Percentiles rank a stretch among this genome's conserved stretches.
Conservation (phyloP, 2,329 filamentous ascomycete species). For the Botrytis aclada region DNA sequence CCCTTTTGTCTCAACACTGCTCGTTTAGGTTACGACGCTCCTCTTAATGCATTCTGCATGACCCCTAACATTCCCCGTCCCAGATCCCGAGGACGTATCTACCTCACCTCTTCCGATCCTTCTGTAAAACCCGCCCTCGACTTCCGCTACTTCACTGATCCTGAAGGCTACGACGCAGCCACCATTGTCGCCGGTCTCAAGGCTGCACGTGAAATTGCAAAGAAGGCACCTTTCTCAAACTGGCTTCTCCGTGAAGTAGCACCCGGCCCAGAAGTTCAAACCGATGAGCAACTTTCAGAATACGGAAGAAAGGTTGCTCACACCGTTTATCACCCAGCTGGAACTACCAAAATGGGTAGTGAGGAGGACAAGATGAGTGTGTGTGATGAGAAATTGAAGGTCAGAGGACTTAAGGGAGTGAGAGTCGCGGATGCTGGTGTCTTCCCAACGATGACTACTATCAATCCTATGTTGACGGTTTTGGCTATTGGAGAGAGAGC, state of each 20-base stretch:
- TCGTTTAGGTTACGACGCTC: slow-evolving; percentile 64
- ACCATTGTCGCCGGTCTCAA: slow-evolving; percentile 44
- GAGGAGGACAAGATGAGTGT: slow-evolving; percentile 68
- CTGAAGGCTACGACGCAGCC: slow-evolving; percentile 53
- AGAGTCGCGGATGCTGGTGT: slow-evolving; percentile 84
- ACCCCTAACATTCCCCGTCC: slow-evolving; percentile 60
- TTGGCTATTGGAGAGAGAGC: slow-evolving; percentile 78
- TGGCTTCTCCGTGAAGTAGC: slow-evolving; percentile 43
- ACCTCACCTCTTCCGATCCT: slow-evolving; percentile 48
- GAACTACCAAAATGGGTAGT: slow-evolving; percentile 89
- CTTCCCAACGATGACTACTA: slow-evolving; percentile 81
- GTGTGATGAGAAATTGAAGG: slow-evolving; percentile 71
- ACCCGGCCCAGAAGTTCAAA: slow-evolving; percentile 48
- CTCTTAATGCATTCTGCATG: slow-evolving; percentile 52
- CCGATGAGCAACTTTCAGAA: slow-evolving; percentile 76
- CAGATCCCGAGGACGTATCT: slow-evolving; percentile 56
- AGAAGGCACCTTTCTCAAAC: slow-evolving; percentile 42
- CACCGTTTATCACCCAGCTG: slow-evolving; percentile 86
- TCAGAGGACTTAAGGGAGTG: slow-evolving; percentile 69
- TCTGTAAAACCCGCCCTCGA: slow-evolving; percentile 49
- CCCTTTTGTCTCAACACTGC: slow-evolving; percentile 85
- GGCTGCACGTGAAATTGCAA: slow-evolving; percentile 37
- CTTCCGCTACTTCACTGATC: slow-evolving; percentile 53
- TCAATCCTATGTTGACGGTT: slow-evolving; percentile 91
- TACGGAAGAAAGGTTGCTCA: slow-evolving; percentile 80